Conservation (phyloP, 116 monocot genomes). For the Papilionanthe hybrid region DNA sequence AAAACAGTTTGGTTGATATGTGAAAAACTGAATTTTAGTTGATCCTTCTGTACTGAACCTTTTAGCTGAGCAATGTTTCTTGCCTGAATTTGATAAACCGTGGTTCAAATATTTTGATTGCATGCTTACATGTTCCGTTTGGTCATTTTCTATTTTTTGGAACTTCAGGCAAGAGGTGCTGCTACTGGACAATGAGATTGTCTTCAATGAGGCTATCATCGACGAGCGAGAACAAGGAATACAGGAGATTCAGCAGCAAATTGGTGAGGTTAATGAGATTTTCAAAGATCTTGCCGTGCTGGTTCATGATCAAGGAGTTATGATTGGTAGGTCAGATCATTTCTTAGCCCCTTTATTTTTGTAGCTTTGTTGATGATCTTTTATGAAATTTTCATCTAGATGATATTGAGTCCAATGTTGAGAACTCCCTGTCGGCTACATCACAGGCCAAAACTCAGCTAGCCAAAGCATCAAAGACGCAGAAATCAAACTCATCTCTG, state of each 20-base stretch:
- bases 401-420: conserved; percentile 36
- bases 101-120: background rate
- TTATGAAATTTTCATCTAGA: conserved; percentile 10
- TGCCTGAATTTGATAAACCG: too few relatives aligned
- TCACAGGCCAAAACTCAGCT: conserved; percentile 32
- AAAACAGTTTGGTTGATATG: too few relatives aligned
- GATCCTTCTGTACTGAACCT: too few relatives aligned
- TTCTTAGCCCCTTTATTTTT: background rate
- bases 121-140: background rate
- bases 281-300: conserved; percentile 49
- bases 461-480: conserved; percentile 37
- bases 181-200: conserved; percentile 21
- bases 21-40: too few relatives aligned
- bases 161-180: conserved; percentile 24
- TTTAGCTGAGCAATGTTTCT: too few relatives aligned
- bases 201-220: conserved; percentile 35
- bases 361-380: background rate
- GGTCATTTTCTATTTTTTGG: background rate
- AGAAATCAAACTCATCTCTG: conserved; percentile 47
- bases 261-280: conserved; percentile 41
- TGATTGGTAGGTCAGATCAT: conserved; percentile 27
- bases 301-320: conserved; percentile 37
- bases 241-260: conserved; percentile 47
- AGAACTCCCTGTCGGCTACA: conserved; percentile 25
- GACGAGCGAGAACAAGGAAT: conserved; percentile 44